These are phyloP conservation scores for Gleditsia sinensis DNA, from an alignment of 306 rosid genomes.

Conservation along the genomic window DNA sequence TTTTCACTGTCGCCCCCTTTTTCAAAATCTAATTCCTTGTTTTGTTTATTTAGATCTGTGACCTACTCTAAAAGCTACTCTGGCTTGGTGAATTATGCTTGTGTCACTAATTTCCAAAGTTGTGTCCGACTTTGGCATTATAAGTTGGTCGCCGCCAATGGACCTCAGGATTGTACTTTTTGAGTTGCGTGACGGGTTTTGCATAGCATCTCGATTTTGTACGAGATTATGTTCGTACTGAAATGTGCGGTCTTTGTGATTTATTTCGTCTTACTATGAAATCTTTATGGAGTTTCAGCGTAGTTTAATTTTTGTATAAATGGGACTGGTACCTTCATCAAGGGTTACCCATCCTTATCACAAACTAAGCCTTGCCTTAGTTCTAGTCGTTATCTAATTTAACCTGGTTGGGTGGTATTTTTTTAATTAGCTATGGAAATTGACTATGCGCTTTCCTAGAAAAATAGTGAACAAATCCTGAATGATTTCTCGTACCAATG, in stretches of 20 bases:
- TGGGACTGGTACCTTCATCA: neutral
- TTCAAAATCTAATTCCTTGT: slow-evolving; percentile 43
- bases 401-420: too few relatives aligned
- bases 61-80: slow-evolving; percentile 38
- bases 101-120: slow-evolving; percentile 26
- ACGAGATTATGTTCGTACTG: neutral
- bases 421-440: neutral
- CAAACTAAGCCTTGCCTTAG: too few relatives aligned
- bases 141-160: slow-evolving; percentile 27
- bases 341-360: neutral
- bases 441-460: too few relatives aligned
- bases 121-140: neutral
- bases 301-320: neutral
- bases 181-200: neutral
- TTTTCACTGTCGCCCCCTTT: neutral
- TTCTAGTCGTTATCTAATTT: too few relatives aligned
- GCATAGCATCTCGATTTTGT: slow-evolving; percentile 18
- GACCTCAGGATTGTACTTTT: slow-evolving; percentile 5
- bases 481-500: too few relatives aligned
- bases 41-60: slow-evolving; percentile 54
- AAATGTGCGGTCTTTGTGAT: too few relatives aligned
- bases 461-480: neutral
- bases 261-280: too few relatives aligned
- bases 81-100: slow-evolving; percentile 35
- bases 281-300: too few relatives aligned